Conservation (phyloP, 129 eudicot genomes). For the Cynara cardunculus region DNA sequence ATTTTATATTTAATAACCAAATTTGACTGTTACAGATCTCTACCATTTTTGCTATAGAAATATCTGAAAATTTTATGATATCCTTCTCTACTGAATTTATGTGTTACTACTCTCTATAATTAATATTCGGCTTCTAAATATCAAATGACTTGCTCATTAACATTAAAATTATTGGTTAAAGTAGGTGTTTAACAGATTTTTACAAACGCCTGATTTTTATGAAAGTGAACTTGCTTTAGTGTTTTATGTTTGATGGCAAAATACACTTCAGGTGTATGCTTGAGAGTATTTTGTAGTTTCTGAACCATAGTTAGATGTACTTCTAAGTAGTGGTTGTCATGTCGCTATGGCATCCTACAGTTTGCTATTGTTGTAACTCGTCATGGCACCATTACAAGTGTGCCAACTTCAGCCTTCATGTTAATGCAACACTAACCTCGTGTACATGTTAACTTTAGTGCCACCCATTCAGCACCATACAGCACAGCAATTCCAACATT, state of each 20-base stretch:
- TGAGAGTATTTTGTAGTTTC: neutral
- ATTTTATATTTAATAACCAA: neutral
- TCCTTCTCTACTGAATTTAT: neutral
- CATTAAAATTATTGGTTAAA: neutral
- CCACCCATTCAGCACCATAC: neutral
- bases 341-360: no score
- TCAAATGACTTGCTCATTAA: neutral
- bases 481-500: neutral
- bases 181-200: neutral
- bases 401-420: neutral
- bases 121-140: neutral
- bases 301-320: neutral
- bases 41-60: neutral
- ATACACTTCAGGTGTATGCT: neutral
- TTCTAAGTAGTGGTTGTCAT: neutral
- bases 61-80: neutral
- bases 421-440: neutral
- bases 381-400: neutral
- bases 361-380: no score
- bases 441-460: neutral
- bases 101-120: neutral
- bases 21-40: neutral
- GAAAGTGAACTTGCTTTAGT: neutral
- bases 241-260: neutral
- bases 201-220: neutral